Evolutionary conservation across 345 rosid species (phyloP), one percentile per base, ranked within the genome.

Genomic region (Tarenaya hassleriana): DNA sequence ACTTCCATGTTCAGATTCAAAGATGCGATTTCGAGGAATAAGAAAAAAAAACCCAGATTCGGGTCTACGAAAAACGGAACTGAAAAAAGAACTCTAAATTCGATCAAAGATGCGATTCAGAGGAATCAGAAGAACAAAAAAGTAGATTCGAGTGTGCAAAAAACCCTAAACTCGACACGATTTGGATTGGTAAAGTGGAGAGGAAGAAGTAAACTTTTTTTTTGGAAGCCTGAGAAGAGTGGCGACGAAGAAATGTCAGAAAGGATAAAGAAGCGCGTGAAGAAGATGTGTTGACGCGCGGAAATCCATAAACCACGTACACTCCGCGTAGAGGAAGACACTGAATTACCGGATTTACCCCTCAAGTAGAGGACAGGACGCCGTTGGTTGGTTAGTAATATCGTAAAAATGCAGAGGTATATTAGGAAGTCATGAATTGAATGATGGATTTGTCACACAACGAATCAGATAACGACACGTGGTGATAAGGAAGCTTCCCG

Each of bases 1-100:
- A 63, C 66, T 16, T 80, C 69, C 72, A 86, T 79, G 35, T 67
- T 67, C 66, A 60, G 66, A 67, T 60, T 66, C 65, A 53, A 59
- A 1, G 61, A 59, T 66, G 50, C 54, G 16, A 41, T 24, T 38
- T 56, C 35, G 8, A 20, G 29, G 5, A 24, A 24, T 24, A 39
- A 38, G 50, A 46, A 17, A 24, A 24, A 49, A 14, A 65, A 58
- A 50, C 69, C 29, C 29, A 44, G 69, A 56, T 63, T 41, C 51
- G 37, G 14, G 44, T 24, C 29, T 5, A n/a, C n/a, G n/a, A 5
- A 24, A 24, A 24, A 24, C 29, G 29, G 5, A 24, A 24, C 5
- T 2, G 29, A 24, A 12, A 35, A 32, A 48, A 16, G 15, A 44
- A 11, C 12, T 16, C 44, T 33, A 11, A 19, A 19, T 32, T 24